These are phyloP conservation scores for Psilocybe mexicana DNA, from an alignment of 1,284 basidiomycete species.

Conservation along the genomic window DNA sequence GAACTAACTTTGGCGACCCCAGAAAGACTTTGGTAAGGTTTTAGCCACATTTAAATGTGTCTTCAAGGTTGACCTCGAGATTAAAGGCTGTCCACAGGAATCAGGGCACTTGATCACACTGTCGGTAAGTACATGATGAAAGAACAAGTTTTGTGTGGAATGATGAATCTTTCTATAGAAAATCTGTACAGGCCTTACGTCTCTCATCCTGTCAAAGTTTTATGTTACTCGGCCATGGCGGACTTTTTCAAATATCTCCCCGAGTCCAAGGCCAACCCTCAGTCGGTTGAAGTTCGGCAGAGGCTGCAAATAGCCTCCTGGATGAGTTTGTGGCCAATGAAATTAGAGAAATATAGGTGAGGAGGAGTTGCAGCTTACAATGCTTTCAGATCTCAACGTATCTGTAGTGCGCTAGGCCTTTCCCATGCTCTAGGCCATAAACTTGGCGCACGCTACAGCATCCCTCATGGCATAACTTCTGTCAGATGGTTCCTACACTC, in stretches of 20 bases:
- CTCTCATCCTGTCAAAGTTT: slow-evolving; percentile 60
- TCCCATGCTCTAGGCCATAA: slow-evolving; percentile 77
- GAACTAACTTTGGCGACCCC: slow-evolving; percentile 75
- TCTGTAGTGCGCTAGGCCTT: slow-evolving; percentile 61
- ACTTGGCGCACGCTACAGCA: slow-evolving; percentile 74
- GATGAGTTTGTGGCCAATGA: slow-evolving; percentile 77
- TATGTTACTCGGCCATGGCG: slow-evolving; percentile 65
- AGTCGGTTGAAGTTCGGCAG: slow-evolving; percentile 60
- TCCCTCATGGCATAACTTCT: slow-evolving; percentile 83
- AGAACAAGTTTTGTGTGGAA: not conserved
- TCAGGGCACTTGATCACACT: slow-evolving; percentile 79
- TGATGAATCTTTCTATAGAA: slow-evolving; percentile 42
- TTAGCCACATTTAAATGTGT: slow-evolving; percentile 6
- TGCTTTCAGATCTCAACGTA: not conserved
- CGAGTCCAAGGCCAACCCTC: slow-evolving; percentile 58
- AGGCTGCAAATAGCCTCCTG: slow-evolving; percentile 75
- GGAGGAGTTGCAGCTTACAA: not conserved
- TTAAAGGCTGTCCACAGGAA: slow-evolving; percentile 71
- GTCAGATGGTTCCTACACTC: slow-evolving; percentile 35
- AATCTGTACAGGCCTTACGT: slow-evolving; percentile 64
- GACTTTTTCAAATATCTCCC: slow-evolving; percentile 79
- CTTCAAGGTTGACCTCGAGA: slow-evolving; percentile 8
- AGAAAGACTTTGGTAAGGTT: slow-evolving; percentile 65
- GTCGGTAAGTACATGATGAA: slow-evolving; percentile 46
- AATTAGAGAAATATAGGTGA: slow-evolving; percentile 55